phyloP scores from a whole-genome alignment of 2,329 filamentous ascomycete species.

The Hypoxylon sp. region DNA sequence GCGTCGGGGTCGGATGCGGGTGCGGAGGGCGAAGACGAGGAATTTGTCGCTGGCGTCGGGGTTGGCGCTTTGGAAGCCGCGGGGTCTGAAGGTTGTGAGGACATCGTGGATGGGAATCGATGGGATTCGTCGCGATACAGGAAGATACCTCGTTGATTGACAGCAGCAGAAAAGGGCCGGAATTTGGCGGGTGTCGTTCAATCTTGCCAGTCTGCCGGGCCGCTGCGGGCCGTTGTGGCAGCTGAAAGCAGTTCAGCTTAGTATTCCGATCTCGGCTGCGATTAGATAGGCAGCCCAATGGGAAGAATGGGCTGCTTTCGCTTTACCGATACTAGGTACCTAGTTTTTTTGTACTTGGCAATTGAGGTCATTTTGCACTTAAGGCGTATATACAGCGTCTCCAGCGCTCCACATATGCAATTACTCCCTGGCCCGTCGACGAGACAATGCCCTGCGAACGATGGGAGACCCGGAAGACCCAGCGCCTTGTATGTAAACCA shows the following conservation, averaged over 20 bases:
- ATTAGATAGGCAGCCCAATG: slow-evolving; percentile 29
- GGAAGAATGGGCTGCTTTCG: slow-evolving; percentile 20
- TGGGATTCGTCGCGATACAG: not conserved
- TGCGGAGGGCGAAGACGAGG: slow-evolving; percentile 21
- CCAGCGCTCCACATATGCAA: slow-evolving; percentile 10
- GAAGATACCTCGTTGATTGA: not conserved
- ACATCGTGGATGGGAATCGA: slow-evolving; percentile 20
- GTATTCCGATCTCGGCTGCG: slow-evolving; percentile 36
- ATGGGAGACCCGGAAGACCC: slow-evolving; percentile 40
- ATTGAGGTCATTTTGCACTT: not conserved
- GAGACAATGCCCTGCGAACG: slow-evolving; percentile 23
- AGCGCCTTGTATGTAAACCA: slow-evolving; percentile 43
- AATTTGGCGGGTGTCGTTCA: not conserved
- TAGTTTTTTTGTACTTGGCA: not conserved
- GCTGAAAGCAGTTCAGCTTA: slow-evolving; percentile 5
- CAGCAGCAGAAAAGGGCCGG: not conserved
- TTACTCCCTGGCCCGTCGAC: slow-evolving; percentile 11
- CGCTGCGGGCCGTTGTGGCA: slow-evolving; percentile 19
- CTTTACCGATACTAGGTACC: slow-evolving; percentile 10
- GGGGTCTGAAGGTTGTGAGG: slow-evolving; percentile 31
- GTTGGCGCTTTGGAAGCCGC: slow-evolving; percentile 14
- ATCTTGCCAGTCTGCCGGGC: not conserved
- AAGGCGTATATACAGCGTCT: not conserved
- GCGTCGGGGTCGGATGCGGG: slow-evolving; percentile 3
- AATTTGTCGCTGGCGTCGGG: slow-evolving; percentile 5